Evolutionary conservation across 495 filamentous ascomycete species (phyloP), one percentile per base, ranked within the genome.

Genomic region (Penicillium verhagenii): DNA sequence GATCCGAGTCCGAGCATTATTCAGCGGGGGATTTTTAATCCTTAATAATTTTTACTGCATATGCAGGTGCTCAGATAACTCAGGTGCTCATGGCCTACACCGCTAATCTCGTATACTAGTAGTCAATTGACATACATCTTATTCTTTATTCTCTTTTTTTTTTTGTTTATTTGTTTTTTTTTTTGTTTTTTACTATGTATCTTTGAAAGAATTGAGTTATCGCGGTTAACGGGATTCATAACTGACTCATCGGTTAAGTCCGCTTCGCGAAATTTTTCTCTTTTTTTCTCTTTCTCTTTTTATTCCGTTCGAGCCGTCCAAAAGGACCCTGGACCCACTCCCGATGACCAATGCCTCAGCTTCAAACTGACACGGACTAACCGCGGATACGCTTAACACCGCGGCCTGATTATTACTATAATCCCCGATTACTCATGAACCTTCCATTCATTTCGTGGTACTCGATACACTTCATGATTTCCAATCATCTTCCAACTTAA

Each of bases 321-420:
- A 43, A n/a, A n/a, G n/a, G 42, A 45, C 42, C 42, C 42, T 45
- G 42, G 42, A 24, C 42, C 42, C 42, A 45, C 42, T 2, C 10
- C 10, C 38, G 38, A 45, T 45, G 23, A 45, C 42, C 42, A 45
- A 45, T 42, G n/a, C 38, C 26, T 20, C 46, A 35, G 44, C 47
- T 33, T 24, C 44, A 20, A 18, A 29, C 24, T 35, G 31, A n/a
- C 16, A 28, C 44, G 44, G 44, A 31, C 3, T 18, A 29, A 35
- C n/a, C 19, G 44, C 19, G 23, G 24, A 28, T 8, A 28, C n/a
- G n/a, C 4, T 40, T 3, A 24, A 16, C 13, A 16, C 24, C 44
- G 24, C 45, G 29, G 45, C 5, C 4, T 23, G 42, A 5, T 10
- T 10, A 29, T 11, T 10, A 10, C 20, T 25, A 2, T 20, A 33